A percentile compares a stretch with the other conserved stretches of the same genome.
Conservation (phyloP, 2,329 filamentous ascomycete species). For the Paraphoma chrysanthemicola region DNA sequence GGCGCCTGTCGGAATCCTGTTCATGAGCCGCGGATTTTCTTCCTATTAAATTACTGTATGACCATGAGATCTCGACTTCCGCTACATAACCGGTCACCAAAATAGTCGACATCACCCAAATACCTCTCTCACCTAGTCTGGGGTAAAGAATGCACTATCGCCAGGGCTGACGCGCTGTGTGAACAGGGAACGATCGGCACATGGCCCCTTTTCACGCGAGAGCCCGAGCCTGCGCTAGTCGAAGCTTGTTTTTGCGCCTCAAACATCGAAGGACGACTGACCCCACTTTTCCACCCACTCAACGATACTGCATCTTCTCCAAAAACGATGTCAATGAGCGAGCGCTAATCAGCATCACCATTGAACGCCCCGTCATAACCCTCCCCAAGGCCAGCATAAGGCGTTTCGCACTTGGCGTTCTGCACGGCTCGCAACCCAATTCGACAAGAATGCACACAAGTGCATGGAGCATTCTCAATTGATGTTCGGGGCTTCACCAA, state of each 20-base stretch:
- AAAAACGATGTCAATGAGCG: neutral
- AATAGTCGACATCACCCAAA: neutral
- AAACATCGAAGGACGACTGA: constrained; percentile 3
- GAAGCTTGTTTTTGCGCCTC: constrained; percentile 25
- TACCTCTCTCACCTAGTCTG: neutral
- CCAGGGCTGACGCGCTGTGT: constrained; percentile 1
- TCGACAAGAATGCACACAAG: neutral
- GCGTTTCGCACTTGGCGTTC: neutral
- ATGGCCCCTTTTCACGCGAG: constrained; percentile 13
- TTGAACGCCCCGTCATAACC: neutral
- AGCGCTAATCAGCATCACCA: neutral
- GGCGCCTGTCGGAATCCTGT: neutral
- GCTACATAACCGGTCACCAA: neutral
- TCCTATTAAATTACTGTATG: neutral
- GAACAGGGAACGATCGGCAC: constrained; percentile 10
- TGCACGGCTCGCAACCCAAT: neutral
- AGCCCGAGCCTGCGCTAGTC: constrained; percentile 2
- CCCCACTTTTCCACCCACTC: neutral
- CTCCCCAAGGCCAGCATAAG: neutral
- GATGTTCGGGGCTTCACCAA: neutral
- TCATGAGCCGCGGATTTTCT: neutral
- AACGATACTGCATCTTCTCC: neutral
- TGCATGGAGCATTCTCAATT: neutral
- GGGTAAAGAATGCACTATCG: neutral
- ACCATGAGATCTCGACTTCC: neutral